These are phyloP conservation scores for Mycena sanguinolenta DNA, from an alignment of 768 basidiomycete species.

Conservation along the genomic window DNA sequence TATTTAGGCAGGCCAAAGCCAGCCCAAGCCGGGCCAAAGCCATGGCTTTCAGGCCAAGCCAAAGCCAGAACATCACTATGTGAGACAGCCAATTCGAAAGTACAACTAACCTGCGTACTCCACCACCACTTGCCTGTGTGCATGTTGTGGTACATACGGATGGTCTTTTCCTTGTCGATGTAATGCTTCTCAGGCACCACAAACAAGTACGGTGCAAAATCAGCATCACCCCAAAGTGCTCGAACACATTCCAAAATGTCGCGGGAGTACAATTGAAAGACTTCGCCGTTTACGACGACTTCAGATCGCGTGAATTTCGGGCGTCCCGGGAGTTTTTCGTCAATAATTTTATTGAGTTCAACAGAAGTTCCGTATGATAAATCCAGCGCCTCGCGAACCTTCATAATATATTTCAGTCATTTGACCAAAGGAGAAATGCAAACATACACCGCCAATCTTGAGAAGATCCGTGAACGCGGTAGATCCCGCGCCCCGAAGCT, in stretches of 20 bases:
- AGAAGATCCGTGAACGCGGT: slow-evolving; percentile 55
- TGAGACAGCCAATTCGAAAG: no score
- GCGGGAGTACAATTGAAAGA: slow-evolving; percentile 41
- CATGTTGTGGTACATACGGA: slow-evolving; percentile 47
- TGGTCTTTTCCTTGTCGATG: slow-evolving; percentile 34
- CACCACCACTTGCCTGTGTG: slow-evolving; percentile 54
- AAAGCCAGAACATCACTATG: no score
- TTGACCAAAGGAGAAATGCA: background rate
- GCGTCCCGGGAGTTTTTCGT: slow-evolving; percentile 24
- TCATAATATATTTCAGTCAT: slow-evolving; percentile 38
- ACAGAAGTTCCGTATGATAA: slow-evolving; percentile 6
- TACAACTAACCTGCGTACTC: slow-evolving; percentile 48
- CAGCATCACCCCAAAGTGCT: slow-evolving; percentile 43
- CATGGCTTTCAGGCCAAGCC: no score
- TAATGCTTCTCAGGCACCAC: slow-evolving; percentile 18
- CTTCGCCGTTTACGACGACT: slow-evolving; percentile 40
- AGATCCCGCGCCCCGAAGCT: slow-evolving; percentile 46
- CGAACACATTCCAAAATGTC: slow-evolving; percentile 39
- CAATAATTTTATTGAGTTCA: slow-evolving; percentile 23
- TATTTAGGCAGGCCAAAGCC: no score
- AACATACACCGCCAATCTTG: slow-evolving; percentile 52
- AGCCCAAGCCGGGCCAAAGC: no score
- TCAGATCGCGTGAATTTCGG: slow-evolving; percentile 36
- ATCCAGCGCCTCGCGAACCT: background rate
- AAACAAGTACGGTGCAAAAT: slow-evolving; percentile 41